phyloP scores from a whole-genome alignment of 164 flowering plant genomes.

The Magnolia officinalis region DNA sequence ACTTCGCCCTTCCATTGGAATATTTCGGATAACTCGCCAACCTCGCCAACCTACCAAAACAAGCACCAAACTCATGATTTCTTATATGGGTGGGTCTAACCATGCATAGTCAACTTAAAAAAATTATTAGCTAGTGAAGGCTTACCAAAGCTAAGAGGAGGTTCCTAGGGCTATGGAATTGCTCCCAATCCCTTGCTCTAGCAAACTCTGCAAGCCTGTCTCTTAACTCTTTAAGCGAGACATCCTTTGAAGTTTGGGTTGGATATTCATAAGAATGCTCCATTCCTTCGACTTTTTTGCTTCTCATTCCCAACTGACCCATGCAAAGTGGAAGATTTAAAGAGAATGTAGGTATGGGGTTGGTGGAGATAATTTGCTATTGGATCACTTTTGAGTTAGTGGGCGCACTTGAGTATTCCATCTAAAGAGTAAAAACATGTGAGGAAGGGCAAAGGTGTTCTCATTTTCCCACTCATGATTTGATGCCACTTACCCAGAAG shows the following conservation, averaged over 20 bases:
- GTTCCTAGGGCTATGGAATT: conserved; percentile 51
- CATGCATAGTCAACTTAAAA: neutral
- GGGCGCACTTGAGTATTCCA: conserved; percentile 25
- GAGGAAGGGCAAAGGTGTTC: conserved; percentile 18
- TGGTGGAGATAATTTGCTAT: neutral
- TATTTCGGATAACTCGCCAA: conserved; percentile 45
- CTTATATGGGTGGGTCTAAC: neutral
- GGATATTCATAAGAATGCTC: conserved; percentile 16
- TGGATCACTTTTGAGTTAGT: conserved; percentile 10
- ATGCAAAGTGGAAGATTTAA: conserved; percentile 10
- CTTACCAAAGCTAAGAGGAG: conserved; percentile 45
- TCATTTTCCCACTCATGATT: conserved; percentile 25
- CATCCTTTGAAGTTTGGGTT: conserved; percentile 25
- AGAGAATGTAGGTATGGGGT: conserved; percentile 6
- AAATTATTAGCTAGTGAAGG: neutral
- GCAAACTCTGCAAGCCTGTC: conserved; percentile 51
- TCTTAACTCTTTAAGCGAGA: conserved; percentile 48
- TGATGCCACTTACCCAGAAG: conserved; percentile 21
- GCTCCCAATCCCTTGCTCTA: conserved; percentile 44
- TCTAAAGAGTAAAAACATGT: conserved; percentile 21
- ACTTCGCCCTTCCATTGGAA: conserved; percentile 57
- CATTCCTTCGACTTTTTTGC: neutral
- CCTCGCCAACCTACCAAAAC: conserved; percentile 32
- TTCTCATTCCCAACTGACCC: neutral
- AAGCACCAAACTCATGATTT: neutral